phyloP scores from a whole-genome alignment of 768 basidiomycete genomes.

The Tricholoma terreum region DNA sequence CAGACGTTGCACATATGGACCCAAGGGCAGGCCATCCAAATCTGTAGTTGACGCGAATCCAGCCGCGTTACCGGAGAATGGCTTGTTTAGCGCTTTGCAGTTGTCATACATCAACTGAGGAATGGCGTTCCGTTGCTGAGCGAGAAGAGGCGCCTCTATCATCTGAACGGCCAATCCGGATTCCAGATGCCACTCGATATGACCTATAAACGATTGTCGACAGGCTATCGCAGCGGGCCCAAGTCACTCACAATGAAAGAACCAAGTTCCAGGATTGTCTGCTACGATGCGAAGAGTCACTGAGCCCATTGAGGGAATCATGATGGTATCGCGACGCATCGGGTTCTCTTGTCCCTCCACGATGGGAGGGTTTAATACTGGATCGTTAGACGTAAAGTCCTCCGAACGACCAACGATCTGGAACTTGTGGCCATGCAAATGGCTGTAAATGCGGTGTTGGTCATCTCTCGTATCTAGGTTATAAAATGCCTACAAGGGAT shows the following conservation, averaged over 20 bases:
- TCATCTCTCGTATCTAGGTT: neutral
- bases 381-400: conserved; percentile 73
- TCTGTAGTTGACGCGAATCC: conserved; percentile 71
- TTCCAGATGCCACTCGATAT: conserved; percentile 86
- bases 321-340: conserved; percentile 86
- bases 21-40: conserved; percentile 57
- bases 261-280: conserved; percentile 92
- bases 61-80: conserved; percentile 81
- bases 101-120: conserved; percentile 68
- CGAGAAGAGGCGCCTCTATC: conserved; percentile 73
- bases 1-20: conserved; percentile 69
- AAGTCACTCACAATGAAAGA: conserved; percentile 67
- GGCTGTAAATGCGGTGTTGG: conserved; percentile 44
- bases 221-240: neutral
- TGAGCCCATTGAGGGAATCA: conserved; percentile 63
- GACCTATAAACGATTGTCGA: conserved; percentile 40
- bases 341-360: conserved; percentile 82
- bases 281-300: conserved; percentile 77
- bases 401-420: conserved; percentile 72
- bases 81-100: conserved; percentile 59
- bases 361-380: conserved; percentile 75
- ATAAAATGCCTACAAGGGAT: conserved; percentile 70
- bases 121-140: conserved; percentile 53
- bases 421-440: conserved; percentile 87
- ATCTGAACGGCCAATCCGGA: conserved; percentile 83